A percentile compares a stretch with the other conserved stretches of the same genome.
phyloP scores from a whole-genome alignment of 208 protist genomes.

The Trypanosomatidae sp. region DNA sequence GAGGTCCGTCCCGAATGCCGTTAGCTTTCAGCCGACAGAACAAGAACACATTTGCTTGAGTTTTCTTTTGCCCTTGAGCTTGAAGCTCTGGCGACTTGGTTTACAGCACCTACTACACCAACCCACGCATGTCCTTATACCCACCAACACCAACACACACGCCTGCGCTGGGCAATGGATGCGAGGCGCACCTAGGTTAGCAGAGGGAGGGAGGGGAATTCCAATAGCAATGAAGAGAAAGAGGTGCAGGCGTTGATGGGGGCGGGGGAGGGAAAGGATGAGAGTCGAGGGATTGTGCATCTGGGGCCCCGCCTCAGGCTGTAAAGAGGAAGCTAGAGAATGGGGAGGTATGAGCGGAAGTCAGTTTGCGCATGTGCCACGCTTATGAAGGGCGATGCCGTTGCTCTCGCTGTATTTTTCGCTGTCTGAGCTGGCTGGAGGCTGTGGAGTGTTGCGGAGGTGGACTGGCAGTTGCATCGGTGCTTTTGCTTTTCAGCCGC shows the following conservation, averaged over 20 bases:
- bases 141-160: background rate
- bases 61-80: background rate
- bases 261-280: background rate
- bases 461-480: background rate
- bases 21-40: background rate
- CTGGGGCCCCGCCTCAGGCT: background rate
- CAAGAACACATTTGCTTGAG: background rate
- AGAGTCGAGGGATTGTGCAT: background rate
- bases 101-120: background rate
- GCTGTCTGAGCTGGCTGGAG: background rate
- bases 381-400: background rate
- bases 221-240: background rate
- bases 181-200: background rate
- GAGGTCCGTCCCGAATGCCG: background rate
- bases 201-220: background rate
- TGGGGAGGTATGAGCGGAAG: background rate
- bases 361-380: background rate
- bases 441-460: background rate
- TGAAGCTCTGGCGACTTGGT: background rate
- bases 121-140: background rate
- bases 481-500: background rate
- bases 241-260: background rate
- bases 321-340: background rate
- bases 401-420: background rate
- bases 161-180: background rate